Base-by-base conservation (phyloP, 176 grass and related monocot genomes). In the Bolboschoenus planiculmis region DNA sequence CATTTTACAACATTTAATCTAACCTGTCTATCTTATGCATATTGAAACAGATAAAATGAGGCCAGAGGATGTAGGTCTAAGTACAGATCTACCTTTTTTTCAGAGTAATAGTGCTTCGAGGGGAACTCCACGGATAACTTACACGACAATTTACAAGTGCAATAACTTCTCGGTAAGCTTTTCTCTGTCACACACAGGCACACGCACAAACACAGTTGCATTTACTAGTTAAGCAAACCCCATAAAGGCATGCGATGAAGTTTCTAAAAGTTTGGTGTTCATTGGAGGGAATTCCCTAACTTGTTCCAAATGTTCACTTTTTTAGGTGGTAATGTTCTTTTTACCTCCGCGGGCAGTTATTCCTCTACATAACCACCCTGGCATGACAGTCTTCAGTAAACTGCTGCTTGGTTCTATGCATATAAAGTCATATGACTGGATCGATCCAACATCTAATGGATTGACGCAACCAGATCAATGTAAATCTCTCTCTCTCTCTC, bases 331-430 rank as follows among this genome's bases (percentile, higher is more conserved):
- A 8, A 91, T 98, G 54, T 85, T 98, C 20, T 91, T 98, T 44
- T 70, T 98, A 75, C 92, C 96, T 8, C 86, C 77, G n/a, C 84
- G 85, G 29, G 90, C 88, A 1, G 86, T 95, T 2, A 93, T 98
- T 78, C 96, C 96, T 48, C 92, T 98, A 0, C 96, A 98, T 61
- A 91, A 98, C 43, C 96, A 98, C 66, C 96, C 96, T 5, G 96
- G 90, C 4, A 98, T 98, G 95, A 98, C 95, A 0, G 95, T 98
- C 53, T 98, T 98, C 82, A 90, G 82, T 55, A 98, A 98, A 42
- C 89, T 98, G 2, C 89, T 98, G 2, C 85, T 95, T 0, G 96
- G 96, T 5, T 86, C 92, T 0, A 90, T 98, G 92, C 96, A 95
- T 39, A 80, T 88, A 47, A 91, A 90, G 81, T 95, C 96, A 0